These are phyloP conservation scores for Chondrus crispus DNA, from an alignment of 23 red algal species.

Conservation along the genomic window DNA sequence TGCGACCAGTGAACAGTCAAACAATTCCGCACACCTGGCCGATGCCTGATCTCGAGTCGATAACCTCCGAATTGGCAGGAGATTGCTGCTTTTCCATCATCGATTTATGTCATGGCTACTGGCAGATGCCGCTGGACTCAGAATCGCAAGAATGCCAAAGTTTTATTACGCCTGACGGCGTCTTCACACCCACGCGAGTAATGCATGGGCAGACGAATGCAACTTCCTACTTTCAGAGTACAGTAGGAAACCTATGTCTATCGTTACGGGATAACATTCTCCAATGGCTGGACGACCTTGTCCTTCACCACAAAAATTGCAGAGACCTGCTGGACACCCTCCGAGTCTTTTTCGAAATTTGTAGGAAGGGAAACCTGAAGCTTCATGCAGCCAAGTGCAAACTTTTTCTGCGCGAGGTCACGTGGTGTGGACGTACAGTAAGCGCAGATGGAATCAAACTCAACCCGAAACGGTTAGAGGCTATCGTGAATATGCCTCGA, in stretches of 20 bases:
- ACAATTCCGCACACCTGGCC: neutral
- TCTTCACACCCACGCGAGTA: neutral
- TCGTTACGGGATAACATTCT: neutral
- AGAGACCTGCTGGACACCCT: neutral
- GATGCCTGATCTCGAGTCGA: neutral
- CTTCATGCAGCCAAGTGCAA: neutral
- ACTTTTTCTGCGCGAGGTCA: slow-evolving; percentile 1
- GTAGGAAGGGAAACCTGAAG: neutral
- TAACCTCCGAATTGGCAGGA: neutral
- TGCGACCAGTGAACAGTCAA: neutral
- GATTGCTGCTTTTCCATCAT: neutral
- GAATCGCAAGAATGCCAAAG: neutral
- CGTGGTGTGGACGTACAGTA: slow-evolving; percentile 10
- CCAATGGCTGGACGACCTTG: neutral
- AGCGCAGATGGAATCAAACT: neutral
- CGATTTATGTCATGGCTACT: slow-evolving; percentile 15
- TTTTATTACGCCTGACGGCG: neutral
- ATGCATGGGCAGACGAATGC: neutral
- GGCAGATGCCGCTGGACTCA: neutral
- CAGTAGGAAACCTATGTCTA: neutral
- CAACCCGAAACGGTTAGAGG: neutral
- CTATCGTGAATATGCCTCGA: neutral
- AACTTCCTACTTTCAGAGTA: neutral
- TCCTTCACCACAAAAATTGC: neutral
- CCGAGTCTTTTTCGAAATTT: neutral